Base-by-base conservation (phyloP, 305 asterid genomes). In the Fraxinus angustifolia region DNA sequence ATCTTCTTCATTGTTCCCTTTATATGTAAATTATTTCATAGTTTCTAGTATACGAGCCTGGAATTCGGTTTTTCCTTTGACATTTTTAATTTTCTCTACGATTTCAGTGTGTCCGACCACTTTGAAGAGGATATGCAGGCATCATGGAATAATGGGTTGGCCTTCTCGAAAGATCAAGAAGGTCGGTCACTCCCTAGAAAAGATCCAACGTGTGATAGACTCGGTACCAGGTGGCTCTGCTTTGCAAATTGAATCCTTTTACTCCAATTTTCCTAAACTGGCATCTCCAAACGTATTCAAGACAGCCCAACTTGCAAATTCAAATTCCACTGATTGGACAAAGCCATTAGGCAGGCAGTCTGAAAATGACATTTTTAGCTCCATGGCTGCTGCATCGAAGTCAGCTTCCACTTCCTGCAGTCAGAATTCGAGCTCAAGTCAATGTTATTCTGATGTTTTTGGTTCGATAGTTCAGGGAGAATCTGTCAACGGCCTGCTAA, bases 21-120 rank as follows among this genome's bases (percentile, higher is more conserved):
- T 17, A 50, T n/a, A 50, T n/a, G 62, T n/a, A 5, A 8, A 50
- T 50, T 30, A 28, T 26, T 30, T 67, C 38, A 30, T 62, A 21
- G 72, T 67, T 62, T 62, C 14, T 23, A 62, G 33, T 10, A 62
- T 67, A 28, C 38, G 8, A 8, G 73, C 36, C 38, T 67, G n/a
- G 62, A 67, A 23, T 30, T 2, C n/a, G n/a, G 33, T 10, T 28
- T 26, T 14, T 23, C 48, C 19, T 71, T 6, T 72, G 28, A 60
- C 36, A 11, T 74, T 28, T 17, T 40, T 50, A 50, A 50, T 53
- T 73, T 6, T 78, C 79, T 67, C 36, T 28, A 23, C 73, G 56
- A 38, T 87, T 82, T 75, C 92, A 95, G 99, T 95, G 82, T 95
- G 99, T 78, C 98, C 98, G n/a, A 95, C 99, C n/a, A 95, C 99